Evolutionary conservation across 306 rosid genomes (phyloP).

Genomic region (Crataegus laevigata): DNA sequence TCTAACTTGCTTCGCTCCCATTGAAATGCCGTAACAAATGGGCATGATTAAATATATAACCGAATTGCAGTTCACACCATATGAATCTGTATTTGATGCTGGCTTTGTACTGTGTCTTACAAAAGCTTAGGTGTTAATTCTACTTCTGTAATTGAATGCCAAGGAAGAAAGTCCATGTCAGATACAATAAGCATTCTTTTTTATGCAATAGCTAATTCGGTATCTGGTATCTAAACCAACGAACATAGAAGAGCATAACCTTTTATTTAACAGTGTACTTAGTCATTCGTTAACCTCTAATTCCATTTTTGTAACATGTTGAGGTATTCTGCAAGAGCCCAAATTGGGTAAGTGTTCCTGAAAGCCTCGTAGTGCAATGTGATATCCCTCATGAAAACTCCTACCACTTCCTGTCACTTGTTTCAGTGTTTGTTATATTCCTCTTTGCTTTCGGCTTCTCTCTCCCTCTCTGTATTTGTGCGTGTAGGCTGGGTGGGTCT

Average conservation of each 20-base stretch:
- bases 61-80: background rate
- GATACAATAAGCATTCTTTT: too few relatives aligned
- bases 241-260: too few relatives aligned
- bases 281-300: background rate
- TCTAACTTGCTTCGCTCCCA: background rate
- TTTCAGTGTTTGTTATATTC: too few relatives aligned
- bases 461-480: too few relatives aligned
- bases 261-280: background rate
- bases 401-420: constrained; percentile 15
- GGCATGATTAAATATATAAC: background rate
- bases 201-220: too few relatives aligned
- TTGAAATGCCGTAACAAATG: background rate
- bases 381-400: constrained; percentile 42
- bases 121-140: background rate
- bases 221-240: background rate
- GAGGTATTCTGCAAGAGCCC: constrained; percentile 65
- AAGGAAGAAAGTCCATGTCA: too few relatives aligned
- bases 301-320: constrained; percentile 15
- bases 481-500: too few relatives aligned
- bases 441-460: too few relatives aligned
- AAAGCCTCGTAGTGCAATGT: constrained; percentile 53
- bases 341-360: constrained; percentile 54
- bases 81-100: background rate
- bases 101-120: background rate
- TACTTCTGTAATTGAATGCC: too few relatives aligned